These are phyloP conservation scores for Prunus armeniaca DNA, from an alignment of 306 rosid genomes.

Conservation along the genomic window DNA sequence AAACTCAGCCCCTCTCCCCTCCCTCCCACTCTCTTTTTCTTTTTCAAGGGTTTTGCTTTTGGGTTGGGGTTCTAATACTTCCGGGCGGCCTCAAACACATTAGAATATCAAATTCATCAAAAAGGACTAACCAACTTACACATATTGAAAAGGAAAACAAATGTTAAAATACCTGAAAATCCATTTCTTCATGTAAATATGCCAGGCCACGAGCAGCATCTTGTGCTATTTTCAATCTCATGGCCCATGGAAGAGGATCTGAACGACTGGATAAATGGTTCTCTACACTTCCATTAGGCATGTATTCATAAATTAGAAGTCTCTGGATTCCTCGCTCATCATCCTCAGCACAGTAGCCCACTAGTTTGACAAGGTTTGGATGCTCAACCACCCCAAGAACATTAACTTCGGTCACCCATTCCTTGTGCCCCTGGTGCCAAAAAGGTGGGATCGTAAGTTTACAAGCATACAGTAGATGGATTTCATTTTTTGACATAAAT, in stretches of 20 bases:
- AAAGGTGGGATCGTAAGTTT: neutral
- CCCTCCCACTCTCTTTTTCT: neutral
- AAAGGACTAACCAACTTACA: neutral
- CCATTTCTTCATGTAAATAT: slow-evolving; percentile 88
- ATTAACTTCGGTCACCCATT: slow-evolving; percentile 99
- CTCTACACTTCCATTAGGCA: slow-evolving; percentile 84
- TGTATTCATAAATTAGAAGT: slow-evolving; percentile 76
- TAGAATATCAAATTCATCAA: slow-evolving; percentile 1
- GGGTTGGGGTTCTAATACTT: neutral
- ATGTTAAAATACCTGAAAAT: slow-evolving; percentile 64
- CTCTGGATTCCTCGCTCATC: slow-evolving; percentile 99
- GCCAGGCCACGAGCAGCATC: slow-evolving; percentile 92
- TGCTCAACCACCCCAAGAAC: slow-evolving; percentile 95
- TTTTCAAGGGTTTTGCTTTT: neutral
- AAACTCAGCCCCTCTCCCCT: neutral
- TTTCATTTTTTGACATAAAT: neutral
- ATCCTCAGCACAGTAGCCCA: slow-evolving; percentile 95
- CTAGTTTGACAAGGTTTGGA: slow-evolving; percentile 89
- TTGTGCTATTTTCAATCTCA: slow-evolving; percentile 80
- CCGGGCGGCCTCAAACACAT: no score
- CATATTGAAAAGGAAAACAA: slow-evolving; percentile 6
- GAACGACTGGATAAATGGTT: slow-evolving; percentile 67
- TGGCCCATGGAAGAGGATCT: slow-evolving; percentile 74
- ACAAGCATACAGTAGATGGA: neutral
- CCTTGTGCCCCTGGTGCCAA: slow-evolving; percentile 82